Percentiles rank a stretch among this genome's conserved stretches.
These are phyloP conservation scores for Haematococcus lacustris DNA, from an alignment of 139 green algal genomes.

Conservation along the genomic window DNA sequence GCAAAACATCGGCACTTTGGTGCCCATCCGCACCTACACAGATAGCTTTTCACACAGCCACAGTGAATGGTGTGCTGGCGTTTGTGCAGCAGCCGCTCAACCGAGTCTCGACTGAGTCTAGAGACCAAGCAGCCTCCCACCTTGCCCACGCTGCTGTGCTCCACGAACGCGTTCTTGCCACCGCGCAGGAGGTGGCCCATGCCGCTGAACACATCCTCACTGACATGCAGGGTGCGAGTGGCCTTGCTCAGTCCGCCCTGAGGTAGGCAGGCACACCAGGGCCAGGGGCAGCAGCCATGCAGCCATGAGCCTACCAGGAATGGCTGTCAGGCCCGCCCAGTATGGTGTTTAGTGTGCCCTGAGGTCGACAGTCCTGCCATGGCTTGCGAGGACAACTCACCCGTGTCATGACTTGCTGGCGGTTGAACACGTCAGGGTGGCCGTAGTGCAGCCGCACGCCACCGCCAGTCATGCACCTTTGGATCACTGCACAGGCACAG, in stretches of 20 bases:
- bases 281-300: background rate
- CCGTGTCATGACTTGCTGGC: slow-evolving; percentile 12
- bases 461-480: slow-evolving; percentile 58
- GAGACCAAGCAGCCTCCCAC: background rate
- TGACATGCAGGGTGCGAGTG: slow-evolving; percentile 41
- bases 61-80: too few species aligned
- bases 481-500: slow-evolving; percentile 51
- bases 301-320: too few species aligned
- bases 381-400: too few species aligned
- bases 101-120: too few species aligned
- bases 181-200: slow-evolving; percentile 68
- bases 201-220: slow-evolving; percentile 59
- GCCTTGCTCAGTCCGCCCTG: slow-evolving; percentile 26
- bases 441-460: slow-evolving; percentile 35
- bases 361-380: too few species aligned
- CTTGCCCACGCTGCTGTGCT: slow-evolving; percentile 18
- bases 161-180: slow-evolving; percentile 29
- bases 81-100: too few species aligned
- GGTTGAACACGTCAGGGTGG: slow-evolving; percentile 84
- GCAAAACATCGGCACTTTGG: too few species aligned
- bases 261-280: background rate
- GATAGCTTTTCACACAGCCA: too few species aligned
- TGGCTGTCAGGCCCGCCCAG: too few species aligned
- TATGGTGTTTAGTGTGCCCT: too few species aligned
- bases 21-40: too few species aligned